Evolutionary conservation across 1,284 basidiomycete species (phyloP).

Genomic region (Melampsora larici-populina): DNA sequence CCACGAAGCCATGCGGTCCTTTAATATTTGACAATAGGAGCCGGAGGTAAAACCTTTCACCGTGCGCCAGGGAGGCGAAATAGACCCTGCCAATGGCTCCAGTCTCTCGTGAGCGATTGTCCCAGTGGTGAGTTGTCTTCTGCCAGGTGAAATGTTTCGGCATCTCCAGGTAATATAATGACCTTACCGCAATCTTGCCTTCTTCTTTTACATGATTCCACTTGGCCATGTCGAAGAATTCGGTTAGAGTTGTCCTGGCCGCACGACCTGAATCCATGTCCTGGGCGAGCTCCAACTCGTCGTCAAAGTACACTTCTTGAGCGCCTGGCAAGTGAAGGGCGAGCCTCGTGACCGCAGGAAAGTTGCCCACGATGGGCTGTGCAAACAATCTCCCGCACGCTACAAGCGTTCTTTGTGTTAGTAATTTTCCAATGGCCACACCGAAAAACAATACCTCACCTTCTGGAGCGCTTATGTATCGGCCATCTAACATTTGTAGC

Average conservation of each 20-base stretch:
- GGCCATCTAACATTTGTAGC: not conserved
- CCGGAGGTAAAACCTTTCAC: not conserved
- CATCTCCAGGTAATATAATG: not conserved
- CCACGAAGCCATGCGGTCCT: not conserved
- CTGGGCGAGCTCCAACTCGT: too few relatives aligned
- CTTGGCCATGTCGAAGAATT: not conserved
- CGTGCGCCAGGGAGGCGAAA: not conserved
- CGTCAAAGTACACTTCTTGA: not conserved
- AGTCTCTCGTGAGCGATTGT: not conserved
- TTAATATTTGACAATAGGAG: not conserved
- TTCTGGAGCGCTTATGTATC: not conserved
- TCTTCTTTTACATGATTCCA: not conserved
- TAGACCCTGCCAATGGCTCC: not conserved
- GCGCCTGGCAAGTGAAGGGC: not conserved
- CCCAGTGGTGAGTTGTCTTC: not conserved
- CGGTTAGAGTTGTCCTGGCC: not conserved
- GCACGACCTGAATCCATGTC: not conserved
- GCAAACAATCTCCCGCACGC: conserved; percentile 55
- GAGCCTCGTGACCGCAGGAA: not conserved
- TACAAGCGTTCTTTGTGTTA: too few relatives aligned
- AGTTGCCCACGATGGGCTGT: conserved; percentile 51
- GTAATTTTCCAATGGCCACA: too few relatives aligned
- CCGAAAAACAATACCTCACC: not conserved
- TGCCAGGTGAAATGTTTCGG: not conserved
- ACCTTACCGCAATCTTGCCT: too few relatives aligned